Conservation (phyloP, 805 yeast genomes). For the Yarrowia divulgata region DNA sequence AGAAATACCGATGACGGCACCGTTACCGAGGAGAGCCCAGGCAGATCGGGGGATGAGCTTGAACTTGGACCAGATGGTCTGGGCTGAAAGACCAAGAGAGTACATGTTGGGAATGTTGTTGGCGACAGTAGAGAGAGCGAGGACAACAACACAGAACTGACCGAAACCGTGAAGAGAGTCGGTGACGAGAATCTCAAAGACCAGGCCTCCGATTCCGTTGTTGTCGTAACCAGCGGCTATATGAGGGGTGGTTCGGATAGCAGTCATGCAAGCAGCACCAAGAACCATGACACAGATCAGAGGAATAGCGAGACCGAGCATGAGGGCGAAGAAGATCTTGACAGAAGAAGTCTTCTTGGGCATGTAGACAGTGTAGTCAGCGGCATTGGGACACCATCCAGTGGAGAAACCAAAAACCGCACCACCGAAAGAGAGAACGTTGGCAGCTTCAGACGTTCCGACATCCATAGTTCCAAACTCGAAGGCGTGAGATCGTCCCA, state of each 20-base stretch:
- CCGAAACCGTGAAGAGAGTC: constrained; percentile 89
- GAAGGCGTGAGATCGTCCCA: constrained; percentile 72
- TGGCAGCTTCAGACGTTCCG: constrained; percentile 76
- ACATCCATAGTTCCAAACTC: constrained; percentile 59
- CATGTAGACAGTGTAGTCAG: constrained; percentile 91
- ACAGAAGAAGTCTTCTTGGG: constrained; percentile 65
- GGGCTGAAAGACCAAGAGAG: constrained; percentile 86
- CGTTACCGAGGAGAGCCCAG: constrained; percentile 83
- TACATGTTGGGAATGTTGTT: constrained; percentile 95
- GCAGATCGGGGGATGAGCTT: constrained; percentile 77
- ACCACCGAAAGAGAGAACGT: constrained; percentile 81
- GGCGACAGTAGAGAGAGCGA: constrained; percentile 88
- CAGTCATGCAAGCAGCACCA: constrained; percentile 88
- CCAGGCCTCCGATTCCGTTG: constrained; percentile 79
- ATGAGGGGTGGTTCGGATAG: constrained; percentile 56
- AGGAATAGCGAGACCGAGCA: constrained; percentile 70
- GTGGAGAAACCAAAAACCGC: constrained; percentile 86
- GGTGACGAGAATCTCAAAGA: constrained; percentile 76
- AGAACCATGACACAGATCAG: constrained; percentile 73
- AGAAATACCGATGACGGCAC: constrained; percentile 79
- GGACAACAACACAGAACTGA: constrained; percentile 82
- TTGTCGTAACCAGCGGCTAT: constrained; percentile 61
- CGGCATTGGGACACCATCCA: constrained; percentile 93
- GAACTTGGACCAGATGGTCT: constrained; percentile 79
- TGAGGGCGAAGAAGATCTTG: constrained; percentile 69